Conservation (phyloP, 345 rosid species). For the Hibiscus tridactylites region DNA sequence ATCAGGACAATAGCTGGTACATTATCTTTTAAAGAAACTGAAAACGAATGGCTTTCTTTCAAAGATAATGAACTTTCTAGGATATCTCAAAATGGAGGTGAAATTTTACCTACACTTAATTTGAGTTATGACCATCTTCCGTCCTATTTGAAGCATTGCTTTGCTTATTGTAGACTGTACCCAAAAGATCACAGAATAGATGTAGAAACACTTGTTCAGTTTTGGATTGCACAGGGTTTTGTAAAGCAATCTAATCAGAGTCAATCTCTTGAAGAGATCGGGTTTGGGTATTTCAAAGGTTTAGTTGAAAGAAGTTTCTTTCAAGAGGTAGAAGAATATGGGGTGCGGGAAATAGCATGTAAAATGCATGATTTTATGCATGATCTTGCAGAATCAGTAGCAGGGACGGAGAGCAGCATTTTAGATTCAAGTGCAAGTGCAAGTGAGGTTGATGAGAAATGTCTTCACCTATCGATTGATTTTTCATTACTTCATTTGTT, state of each 20-base stretch:
- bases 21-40: background rate
- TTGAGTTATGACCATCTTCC: background rate
- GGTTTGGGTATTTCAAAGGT: background rate
- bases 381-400: background rate
- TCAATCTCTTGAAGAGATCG: background rate
- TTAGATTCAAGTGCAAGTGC: background rate
- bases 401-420: background rate
- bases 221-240: background rate
- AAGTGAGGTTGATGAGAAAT: background rate
- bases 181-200: background rate
- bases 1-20: background rate
- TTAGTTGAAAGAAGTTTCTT: background rate
- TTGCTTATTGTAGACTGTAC: background rate
- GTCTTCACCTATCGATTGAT: background rate
- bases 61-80: background rate
- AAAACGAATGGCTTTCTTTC: background rate
- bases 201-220: background rate
- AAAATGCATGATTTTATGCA: background rate
- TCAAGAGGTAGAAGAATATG: background rate
- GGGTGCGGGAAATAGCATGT: background rate
- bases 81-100: background rate
- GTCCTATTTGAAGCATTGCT: background rate
- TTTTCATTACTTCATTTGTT: background rate
- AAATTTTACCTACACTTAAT: background rate
- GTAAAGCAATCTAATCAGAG: background rate